These are phyloP conservation scores for Talaromyces verruculosus DNA, from an alignment of 2,329 filamentous ascomycete species.

Conservation along the genomic window DNA sequence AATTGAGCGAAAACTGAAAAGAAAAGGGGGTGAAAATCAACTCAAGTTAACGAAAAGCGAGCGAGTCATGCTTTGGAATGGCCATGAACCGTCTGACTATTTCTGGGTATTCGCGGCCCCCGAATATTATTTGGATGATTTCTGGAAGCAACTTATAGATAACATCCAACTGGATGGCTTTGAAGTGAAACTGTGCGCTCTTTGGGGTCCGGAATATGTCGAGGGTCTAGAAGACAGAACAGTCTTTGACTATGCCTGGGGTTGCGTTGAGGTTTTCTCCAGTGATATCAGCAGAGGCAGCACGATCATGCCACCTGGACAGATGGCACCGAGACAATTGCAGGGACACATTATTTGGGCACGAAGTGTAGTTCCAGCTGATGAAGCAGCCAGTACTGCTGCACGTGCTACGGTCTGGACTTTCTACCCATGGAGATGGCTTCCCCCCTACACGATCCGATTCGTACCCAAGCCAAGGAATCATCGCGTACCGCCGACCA, in stretches of 20 bases:
- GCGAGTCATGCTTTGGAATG: not conserved
- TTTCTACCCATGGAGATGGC: not conserved
- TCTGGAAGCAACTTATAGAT: not conserved
- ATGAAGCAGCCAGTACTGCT: not conserved
- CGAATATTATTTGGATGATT: not conserved
- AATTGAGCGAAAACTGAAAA: not conserved
- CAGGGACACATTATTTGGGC: not conserved
- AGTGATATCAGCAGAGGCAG: not conserved
- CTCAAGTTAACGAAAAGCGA: not conserved
- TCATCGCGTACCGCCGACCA: not conserved
- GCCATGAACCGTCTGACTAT: not conserved
- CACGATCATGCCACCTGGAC: not conserved
- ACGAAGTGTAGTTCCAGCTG: not conserved
- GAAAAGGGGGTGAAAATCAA: not conserved
- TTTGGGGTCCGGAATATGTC: not conserved
- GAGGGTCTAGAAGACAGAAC: not conserved
- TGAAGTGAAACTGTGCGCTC: not conserved
- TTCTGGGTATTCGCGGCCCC: not conserved
- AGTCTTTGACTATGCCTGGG: not conserved
- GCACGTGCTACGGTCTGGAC: not conserved
- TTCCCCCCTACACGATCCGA: not conserved
- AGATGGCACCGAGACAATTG: not conserved
- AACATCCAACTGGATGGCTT: not conserved
- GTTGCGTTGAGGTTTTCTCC: not conserved
- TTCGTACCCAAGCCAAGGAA: not conserved